A percentile compares a stretch with the other conserved stretches of the same genome.
phyloP scores from a whole-genome alignment of 2,329 filamentous ascomycete species.

The Sporothrix brasiliensis region DNA sequence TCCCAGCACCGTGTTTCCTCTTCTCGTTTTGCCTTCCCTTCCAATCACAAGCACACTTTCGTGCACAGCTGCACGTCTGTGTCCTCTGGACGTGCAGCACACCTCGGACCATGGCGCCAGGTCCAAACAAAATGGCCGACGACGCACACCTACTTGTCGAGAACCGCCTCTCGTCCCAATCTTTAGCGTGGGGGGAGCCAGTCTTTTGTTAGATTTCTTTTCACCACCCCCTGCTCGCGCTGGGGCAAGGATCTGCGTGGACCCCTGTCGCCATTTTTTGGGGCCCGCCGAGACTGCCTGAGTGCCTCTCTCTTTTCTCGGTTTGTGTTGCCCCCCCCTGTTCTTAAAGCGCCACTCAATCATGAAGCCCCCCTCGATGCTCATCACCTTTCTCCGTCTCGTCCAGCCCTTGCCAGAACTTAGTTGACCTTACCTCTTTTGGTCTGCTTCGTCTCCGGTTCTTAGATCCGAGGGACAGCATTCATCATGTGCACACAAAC shows the following conservation, averaged over 20 bases:
- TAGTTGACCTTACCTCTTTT: no score
- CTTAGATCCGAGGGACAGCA: no score
- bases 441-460: no score
- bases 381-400: no score
- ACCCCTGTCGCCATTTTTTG: not conserved
- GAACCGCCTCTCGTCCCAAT: no score
- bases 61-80: not conserved
- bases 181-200: no score
- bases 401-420: no score
- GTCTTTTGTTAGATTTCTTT: no score
- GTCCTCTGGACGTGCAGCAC: not conserved
- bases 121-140: not conserved
- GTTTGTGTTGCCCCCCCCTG: not conserved
- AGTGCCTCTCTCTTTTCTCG: not conserved
- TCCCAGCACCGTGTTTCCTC: not conserved
- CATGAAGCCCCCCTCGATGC: no score
- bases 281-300: no score
- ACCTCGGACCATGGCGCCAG: not conserved
- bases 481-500: not conserved
- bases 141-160: not conserved
- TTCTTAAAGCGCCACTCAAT: no score
- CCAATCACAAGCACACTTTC: slow-evolving; percentile 10
- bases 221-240: not conserved
- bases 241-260: slow-evolving; percentile 12
- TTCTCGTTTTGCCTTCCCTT: not conserved